Evolutionary conservation across 768 basidiomycete genomes (phyloP).

Genomic region (Termitomyces sp.): DNA sequence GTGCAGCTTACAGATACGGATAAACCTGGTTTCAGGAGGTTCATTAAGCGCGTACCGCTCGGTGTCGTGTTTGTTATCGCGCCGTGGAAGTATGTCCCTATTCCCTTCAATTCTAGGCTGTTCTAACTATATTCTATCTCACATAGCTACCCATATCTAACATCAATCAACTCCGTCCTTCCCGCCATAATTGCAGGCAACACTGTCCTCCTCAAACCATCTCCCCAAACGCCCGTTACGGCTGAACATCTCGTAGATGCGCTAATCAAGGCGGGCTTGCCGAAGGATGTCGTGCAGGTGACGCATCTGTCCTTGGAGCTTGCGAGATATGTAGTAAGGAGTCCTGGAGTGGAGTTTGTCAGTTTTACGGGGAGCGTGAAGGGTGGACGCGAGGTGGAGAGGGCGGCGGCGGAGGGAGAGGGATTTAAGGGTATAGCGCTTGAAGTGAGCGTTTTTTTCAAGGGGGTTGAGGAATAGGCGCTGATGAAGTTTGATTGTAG

Average conservation of each 20-base stretch:
- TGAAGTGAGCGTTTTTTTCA: constrained; percentile 50
- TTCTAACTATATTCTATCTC: background rate
- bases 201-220: constrained; percentile 88
- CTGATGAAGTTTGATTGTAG: constrained; percentile 27
- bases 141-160: constrained; percentile 81
- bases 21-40: constrained; percentile 78
- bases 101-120: background rate
- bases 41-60: constrained; percentile 76
- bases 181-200: constrained; percentile 92
- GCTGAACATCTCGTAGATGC: constrained; percentile 77
- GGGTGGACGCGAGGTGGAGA: constrained; percentile 70
- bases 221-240: constrained; percentile 89
- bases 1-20: constrained; percentile 71
- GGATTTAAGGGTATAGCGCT: constrained; percentile 87
- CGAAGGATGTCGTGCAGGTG: constrained; percentile 67
- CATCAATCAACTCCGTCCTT: constrained; percentile 85
- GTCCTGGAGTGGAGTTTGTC: constrained; percentile 71
- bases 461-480: background rate
- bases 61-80: constrained; percentile 87
- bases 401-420: constrained; percentile 54
- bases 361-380: constrained; percentile 86
- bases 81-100: constrained; percentile 78
- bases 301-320: constrained; percentile 66
- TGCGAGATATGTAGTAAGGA: constrained; percentile 54
- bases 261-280: constrained; percentile 73